These are phyloP conservation scores for Gentiana straminea DNA, from an alignment of 257 asterid genomes.

Conservation along the genomic window DNA sequence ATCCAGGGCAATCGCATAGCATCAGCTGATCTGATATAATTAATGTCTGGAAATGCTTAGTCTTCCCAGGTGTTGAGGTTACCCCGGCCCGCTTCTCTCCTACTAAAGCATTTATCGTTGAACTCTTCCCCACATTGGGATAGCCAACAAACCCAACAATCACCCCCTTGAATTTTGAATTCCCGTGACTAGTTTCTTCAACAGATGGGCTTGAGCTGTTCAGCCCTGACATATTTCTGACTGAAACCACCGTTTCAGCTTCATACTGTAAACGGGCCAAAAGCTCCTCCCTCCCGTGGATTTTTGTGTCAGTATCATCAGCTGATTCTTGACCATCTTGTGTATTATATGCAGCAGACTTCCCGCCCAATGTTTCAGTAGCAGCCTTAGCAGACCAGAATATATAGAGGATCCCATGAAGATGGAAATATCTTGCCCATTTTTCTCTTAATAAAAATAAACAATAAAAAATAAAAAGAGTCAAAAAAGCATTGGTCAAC, in stretches of 20 bases:
- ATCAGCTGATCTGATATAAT: slow-evolving; percentile 81
- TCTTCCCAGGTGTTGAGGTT: slow-evolving; percentile 96
- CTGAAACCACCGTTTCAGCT: slow-evolving; percentile 74
- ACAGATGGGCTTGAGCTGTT: slow-evolving; percentile 12
- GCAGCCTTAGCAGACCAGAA: slow-evolving; percentile 99
- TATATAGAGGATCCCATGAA: slow-evolving; percentile 64
- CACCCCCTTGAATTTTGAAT: slow-evolving; percentile 26
- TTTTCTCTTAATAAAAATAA: slow-evolving; percentile 38
- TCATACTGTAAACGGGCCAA: slow-evolving; percentile 69
- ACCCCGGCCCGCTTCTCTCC: slow-evolving; percentile 95
- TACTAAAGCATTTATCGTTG: slow-evolving; percentile 92
- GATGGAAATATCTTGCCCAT: slow-evolving; percentile 78
- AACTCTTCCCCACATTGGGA: slow-evolving; percentile 98
- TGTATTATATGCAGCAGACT: slow-evolving; percentile 12
- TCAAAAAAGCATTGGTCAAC: no score
- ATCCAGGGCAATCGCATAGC: slow-evolving; percentile 96
- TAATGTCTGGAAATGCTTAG: slow-evolving; percentile 95
- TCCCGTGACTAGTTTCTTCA: slow-evolving; percentile 16
- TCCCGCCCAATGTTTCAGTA: slow-evolving; percentile 62
- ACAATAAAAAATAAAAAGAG: no score
- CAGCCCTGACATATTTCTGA: slow-evolving; percentile 29
- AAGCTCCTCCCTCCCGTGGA: slow-evolving; percentile 71
- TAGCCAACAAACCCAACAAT: slow-evolving; percentile 94
- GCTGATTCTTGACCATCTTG: slow-evolving; percentile 29
- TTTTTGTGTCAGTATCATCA: slow-evolving; percentile 42